Evolutionary conservation across 306 rosid species (phyloP).

Genomic region (Begonia loranthoides): DNA sequence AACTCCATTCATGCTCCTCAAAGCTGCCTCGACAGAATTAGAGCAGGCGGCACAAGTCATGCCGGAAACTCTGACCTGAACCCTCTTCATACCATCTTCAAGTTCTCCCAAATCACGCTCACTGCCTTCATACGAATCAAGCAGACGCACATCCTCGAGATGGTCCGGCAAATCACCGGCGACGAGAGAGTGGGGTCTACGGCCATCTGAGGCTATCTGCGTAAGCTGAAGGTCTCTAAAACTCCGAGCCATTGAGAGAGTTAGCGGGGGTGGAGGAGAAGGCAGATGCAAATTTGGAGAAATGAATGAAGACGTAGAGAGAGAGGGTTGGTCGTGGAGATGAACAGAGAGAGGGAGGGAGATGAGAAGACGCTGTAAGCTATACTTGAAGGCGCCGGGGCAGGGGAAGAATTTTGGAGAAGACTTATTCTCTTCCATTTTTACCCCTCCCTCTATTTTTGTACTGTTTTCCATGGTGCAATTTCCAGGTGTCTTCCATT

Average conservation of each 20-base stretch:
- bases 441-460: too few relatives aligned
- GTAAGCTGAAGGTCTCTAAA: constrained; percentile 34
- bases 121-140: constrained; percentile 43
- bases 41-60: constrained; percentile 99
- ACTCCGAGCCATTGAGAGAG: constrained; percentile 31
- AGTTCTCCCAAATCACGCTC: constrained; percentile 13
- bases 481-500: too few relatives aligned
- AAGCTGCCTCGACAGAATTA: constrained; percentile 77
- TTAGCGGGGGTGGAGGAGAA: constrained; percentile 6
- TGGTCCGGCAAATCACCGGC: constrained; percentile 23
- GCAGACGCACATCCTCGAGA: constrained; percentile 60
- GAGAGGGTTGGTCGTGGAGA: constrained; percentile 3
- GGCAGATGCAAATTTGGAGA: background rate
- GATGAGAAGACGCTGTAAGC: background rate
- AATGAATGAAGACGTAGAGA: background rate
- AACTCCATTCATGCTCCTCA: constrained; percentile 47
- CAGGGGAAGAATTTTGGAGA: too few relatives aligned
- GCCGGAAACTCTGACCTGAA: constrained; percentile 68
- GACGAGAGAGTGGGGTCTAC: background rate
- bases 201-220: constrained; percentile 11
- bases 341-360: constrained; percentile 2
- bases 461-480: too few relatives aligned
- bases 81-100: constrained; percentile 30
- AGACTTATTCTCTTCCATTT: too few relatives aligned
- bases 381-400: too few relatives aligned